Conservation (phyloP, 2,329 filamentous ascomycete genomes). For the Xylariaceae sp. region DNA sequence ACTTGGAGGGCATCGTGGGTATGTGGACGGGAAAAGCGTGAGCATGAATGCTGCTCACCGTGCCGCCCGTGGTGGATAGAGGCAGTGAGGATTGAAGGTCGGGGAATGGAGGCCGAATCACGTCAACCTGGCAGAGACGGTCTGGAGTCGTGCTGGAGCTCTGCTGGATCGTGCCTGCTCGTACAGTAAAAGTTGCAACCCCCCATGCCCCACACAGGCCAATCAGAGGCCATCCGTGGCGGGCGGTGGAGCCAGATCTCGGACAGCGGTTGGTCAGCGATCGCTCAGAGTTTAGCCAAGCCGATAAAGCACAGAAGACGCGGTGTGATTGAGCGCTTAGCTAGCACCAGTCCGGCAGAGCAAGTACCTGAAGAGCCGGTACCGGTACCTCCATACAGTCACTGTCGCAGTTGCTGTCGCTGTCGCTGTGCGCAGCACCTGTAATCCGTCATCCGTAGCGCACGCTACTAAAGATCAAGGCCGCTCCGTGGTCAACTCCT, state of each 20-base stretch:
- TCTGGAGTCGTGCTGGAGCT: conserved; percentile 4
- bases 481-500: conserved; percentile 1
- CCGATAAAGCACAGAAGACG: conserved; percentile 25
- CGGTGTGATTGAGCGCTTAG: conserved; percentile 26
- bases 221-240: conserved; percentile 2
- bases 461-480: conserved; percentile 29
- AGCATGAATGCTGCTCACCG: background rate
- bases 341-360: background rate
- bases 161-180: too few species aligned
- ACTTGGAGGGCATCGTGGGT: conserved; percentile 27
- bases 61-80: conserved; percentile 20
- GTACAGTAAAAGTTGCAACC: background rate
- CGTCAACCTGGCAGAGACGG: conserved; percentile 8
- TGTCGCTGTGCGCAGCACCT: too few species aligned
- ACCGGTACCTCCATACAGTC: background rate
- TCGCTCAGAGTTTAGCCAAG: conserved; percentile 22
- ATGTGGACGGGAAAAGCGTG: conserved; percentile 22
- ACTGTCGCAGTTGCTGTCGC: too few species aligned
- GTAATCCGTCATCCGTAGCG: too few species aligned
- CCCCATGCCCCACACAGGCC: conserved; percentile 17
- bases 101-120: conserved; percentile 27
- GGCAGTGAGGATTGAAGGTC: conserved; percentile 11
- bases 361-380: background rate
- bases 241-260: conserved; percentile 19
- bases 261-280: conserved; percentile 23